Percentiles rank a stretch among this genome's conserved stretches.
phyloP scores from a whole-genome alignment of 2,329 filamentous ascomycete species.

The Penicillium griseofulvum region DNA sequence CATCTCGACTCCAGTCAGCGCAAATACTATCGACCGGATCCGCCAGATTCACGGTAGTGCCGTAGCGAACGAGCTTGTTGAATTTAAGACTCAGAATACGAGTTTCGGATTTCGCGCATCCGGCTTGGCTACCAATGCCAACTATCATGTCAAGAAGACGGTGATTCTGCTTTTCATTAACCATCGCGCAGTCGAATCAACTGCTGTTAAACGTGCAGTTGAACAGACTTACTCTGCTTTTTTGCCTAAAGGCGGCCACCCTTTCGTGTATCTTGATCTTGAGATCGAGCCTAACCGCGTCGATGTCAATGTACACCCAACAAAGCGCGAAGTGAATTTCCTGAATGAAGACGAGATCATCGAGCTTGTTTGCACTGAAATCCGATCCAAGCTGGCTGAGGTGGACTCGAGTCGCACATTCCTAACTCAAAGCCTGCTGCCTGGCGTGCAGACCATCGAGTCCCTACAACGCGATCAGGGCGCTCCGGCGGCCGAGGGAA shows the following conservation, averaged over 20 bases:
- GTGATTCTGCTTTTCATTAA: constrained; percentile 92
- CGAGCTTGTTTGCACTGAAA: constrained; percentile 75
- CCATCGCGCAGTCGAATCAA: constrained; percentile 87
- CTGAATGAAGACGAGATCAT: constrained; percentile 97
- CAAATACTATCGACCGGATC: constrained; percentile 76
- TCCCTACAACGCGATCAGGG: constrained; percentile 28
- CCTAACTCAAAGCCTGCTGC: constrained; percentile 85
- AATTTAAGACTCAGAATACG: constrained; percentile 68
- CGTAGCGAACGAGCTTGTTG: constrained; percentile 84
- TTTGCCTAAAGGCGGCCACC: constrained; percentile 88
- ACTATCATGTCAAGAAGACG: constrained; percentile 89
- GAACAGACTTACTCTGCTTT: constrained; percentile 88
- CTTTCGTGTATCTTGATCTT: constrained; percentile 87
- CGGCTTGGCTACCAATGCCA: constrained; percentile 85
- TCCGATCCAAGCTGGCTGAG: constrained; percentile 73
- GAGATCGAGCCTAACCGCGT: constrained; percentile 90
- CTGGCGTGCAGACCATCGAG: constrained; percentile 56
- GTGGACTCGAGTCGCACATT: constrained; percentile 95
- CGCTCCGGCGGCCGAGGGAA: constrained; percentile 23
- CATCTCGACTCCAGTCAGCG: constrained; percentile 72
- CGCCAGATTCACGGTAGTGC: constrained; percentile 81
- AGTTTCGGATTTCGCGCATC: constrained; percentile 81
- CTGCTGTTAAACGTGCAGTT: constrained; percentile 79
- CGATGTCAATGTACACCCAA: constrained; percentile 97
- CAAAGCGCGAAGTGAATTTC: constrained; percentile 95